Base-by-base conservation (phyloP, 805 yeast species). In the Wickerhamiella nectarea region DNA sequence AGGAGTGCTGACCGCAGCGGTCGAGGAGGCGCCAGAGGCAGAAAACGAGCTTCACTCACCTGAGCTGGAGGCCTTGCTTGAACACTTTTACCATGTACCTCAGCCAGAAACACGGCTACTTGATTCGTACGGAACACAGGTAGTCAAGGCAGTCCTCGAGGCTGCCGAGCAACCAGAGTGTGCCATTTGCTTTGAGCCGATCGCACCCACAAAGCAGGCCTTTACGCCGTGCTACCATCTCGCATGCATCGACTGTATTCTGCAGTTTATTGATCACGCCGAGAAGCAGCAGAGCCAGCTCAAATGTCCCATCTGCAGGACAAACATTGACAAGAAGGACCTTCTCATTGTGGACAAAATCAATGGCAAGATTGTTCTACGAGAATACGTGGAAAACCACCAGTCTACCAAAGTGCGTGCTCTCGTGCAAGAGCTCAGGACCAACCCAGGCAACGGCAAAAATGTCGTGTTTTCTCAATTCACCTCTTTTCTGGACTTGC, bases 401-500 rank as follows among this genome's bases (percentile, higher is more conserved):
- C 70, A 76, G 39, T 79, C 94, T 0, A 73, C 93, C 0, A 86
- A 86, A 57, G 66, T 83, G 11, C 73, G 74, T 50, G 85, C 93
- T 0, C 64, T 86, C 20, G 46, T 82, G 4, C 61, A 67, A 3
- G 85, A 80, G 54, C 59, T 85, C 14, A 64, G 72, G 29, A 62
- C 61, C 21, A 61, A 80, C 12, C 70, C 72, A 12, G 67, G 72
- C 7, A 74, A 79, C 0, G 76, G 75, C 12, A 85, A 81, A 53
- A 75, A 81, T 3, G 86, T 89, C 40, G 87, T 89, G 0, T 89
- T 89, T 56, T 85, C 95, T 1, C 96, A 89, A 53, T 87, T 87
- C 54, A 81, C 95, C 0, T 71, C 83, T 0, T 89, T 76, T 54
- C 59, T 87, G 47, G 95, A 85, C 57, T 64, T 84, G 8, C 73